Conservation (phyloP, 495 filamentous ascomycete genomes). For the Hyaloscypha variabilis region DNA sequence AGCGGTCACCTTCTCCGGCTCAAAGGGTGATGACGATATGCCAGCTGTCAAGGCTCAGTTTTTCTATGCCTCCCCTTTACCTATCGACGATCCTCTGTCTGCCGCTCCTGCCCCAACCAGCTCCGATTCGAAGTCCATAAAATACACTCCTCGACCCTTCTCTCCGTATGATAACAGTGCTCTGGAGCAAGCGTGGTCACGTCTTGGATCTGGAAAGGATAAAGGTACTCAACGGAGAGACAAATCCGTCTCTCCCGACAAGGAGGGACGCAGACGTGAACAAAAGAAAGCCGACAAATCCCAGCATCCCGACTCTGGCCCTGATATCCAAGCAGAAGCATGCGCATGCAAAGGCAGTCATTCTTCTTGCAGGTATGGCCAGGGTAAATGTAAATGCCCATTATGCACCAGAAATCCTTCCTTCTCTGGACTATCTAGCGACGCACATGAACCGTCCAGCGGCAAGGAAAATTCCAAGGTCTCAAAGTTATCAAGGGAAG, state of each 20-base stretch:
- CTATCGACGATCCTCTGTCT: conserved; percentile 83
- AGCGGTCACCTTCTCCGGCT: conserved; percentile 16
- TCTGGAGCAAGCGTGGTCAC: conserved; percentile 73
- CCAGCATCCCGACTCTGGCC: background rate
- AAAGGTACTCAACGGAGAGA: background rate
- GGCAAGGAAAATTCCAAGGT: background rate
- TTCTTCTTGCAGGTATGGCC: background rate
- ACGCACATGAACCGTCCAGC: background rate
- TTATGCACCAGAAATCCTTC: background rate
- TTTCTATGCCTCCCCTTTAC: conserved; percentile 76
- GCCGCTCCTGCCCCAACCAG: conserved; percentile 58
- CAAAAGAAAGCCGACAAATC: conserved; percentile 2
- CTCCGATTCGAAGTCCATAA: conserved; percentile 51
- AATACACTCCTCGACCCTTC: conserved; percentile 72
- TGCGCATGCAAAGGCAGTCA: conserved; percentile 1
- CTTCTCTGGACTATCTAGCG: background rate
- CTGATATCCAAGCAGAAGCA: background rate
- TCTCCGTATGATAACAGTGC: conserved; percentile 72
- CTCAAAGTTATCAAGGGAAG: background rate
- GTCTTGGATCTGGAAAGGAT: conserved; percentile 47
- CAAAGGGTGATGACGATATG: conserved; percentile 44
- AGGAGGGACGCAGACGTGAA: background rate
- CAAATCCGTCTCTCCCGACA: background rate
- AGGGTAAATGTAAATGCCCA: background rate
- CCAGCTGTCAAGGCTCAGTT: conserved; percentile 69